These are phyloP conservation scores for Aurantiochytrium sp. DNA, from an alignment of 108 stramenopile species.

Conservation along the genomic window DNA sequence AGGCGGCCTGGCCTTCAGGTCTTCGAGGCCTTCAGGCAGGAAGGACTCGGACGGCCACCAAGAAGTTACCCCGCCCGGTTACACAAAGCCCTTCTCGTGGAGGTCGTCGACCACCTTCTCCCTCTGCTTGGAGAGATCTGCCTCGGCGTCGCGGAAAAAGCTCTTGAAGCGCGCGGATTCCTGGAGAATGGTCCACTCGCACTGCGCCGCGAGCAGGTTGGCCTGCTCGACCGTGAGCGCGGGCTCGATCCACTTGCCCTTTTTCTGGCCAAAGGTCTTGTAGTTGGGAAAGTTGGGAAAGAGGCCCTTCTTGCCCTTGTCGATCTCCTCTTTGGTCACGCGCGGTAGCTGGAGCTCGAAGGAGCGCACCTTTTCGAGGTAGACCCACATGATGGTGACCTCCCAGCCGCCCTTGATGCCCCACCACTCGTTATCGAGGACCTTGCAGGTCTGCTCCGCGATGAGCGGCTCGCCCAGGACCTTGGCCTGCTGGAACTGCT, in stretches of 20 bases:
- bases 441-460: not conserved
- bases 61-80: too few species aligned
- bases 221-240: constrained; percentile 6
- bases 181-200: not conserved
- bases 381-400: constrained; percentile 1
- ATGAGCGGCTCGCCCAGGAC: not conserved
- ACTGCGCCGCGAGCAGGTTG: not conserved
- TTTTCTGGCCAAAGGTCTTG: constrained; percentile 16
- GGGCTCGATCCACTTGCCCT: constrained; percentile 12
- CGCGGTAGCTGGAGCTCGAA: constrained; percentile 23
- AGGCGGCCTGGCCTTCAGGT: too few species aligned
- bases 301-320: not conserved
- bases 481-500: constrained; percentile 4
- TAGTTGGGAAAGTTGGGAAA: not conserved
- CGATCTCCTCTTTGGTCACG: not conserved
- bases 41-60: too few species aligned
- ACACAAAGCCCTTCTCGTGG: not conserved
- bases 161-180: not conserved
- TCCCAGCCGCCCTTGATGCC: constrained; percentile 23
- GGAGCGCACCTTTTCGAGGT: not conserved
- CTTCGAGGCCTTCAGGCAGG: too few species aligned
- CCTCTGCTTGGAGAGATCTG: not conserved
- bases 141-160: not conserved
- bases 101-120: not conserved
- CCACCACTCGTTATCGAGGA: constrained; percentile 19